These are phyloP conservation scores for Tulasnella sp. DNA, from an alignment of 768 basidiomycete species.

Conservation along the genomic window DNA sequence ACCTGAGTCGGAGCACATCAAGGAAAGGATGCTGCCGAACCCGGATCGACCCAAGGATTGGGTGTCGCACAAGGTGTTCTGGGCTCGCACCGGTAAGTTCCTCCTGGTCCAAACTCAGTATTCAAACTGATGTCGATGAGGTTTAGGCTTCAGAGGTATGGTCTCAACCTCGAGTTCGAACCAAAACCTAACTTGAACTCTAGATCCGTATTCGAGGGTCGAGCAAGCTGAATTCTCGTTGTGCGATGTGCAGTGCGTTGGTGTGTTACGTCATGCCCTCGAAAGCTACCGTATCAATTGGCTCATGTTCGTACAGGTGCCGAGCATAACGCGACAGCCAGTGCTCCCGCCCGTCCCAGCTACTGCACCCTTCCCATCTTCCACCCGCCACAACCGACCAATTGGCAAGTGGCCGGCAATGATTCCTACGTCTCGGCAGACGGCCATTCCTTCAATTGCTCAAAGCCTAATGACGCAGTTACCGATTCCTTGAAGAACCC, in stretches of 20 bases:
- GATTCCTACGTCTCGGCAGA: slow-evolving; percentile 43
- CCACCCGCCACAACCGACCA: slow-evolving; percentile 31
- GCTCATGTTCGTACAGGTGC: slow-evolving; percentile 29
- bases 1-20: slow-evolving; percentile 37
- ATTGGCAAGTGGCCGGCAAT: slow-evolving; percentile 23
- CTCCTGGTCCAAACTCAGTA: too few species aligned
- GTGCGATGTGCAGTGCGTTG: slow-evolving; percentile 26
- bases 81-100: slow-evolving; percentile 44
- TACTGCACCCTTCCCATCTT: slow-evolving; percentile 44
- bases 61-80: slow-evolving; percentile 42
- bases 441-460: slow-evolving; percentile 43
- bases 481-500: too few species aligned
- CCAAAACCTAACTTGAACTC: too few species aligned
- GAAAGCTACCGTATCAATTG: neutral
- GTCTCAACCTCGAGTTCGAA: neutral
- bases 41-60: slow-evolving; percentile 40
- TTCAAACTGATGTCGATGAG: neutral
- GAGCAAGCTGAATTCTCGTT: slow-evolving; percentile 42
- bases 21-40: slow-evolving; percentile 33
- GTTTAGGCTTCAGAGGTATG: slow-evolving; percentile 43
- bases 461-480: slow-evolving; percentile 39
- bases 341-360: slow-evolving; percentile 36
- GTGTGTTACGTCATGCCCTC: slow-evolving; percentile 28
- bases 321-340: slow-evolving; percentile 35
- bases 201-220: slow-evolving; percentile 48